phyloP scores from a whole-genome alignment of 345 rosid genomes.

The Eucalyptus decipiens region DNA sequence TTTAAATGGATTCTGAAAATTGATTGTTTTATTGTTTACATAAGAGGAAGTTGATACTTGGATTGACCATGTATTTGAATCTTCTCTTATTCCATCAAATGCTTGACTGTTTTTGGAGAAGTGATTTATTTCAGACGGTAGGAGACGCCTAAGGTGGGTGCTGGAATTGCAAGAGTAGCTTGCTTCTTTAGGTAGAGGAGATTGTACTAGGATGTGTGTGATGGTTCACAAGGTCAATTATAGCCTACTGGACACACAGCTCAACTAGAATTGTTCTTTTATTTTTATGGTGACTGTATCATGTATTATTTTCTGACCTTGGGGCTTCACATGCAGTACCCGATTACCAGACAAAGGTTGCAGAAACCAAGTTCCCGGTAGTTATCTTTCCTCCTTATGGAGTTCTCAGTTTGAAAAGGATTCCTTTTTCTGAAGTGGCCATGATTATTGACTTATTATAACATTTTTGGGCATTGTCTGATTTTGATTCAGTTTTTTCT shows the following conservation, averaged over 20 bases:
- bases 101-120: not conserved
- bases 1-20: not conserved
- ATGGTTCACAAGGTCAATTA: not conserved
- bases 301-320: not conserved
- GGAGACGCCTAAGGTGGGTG: not conserved
- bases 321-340: conserved; percentile 47
- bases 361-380: conserved; percentile 77
- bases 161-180: not conserved
- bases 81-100: not conserved
- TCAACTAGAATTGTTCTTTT: not conserved
- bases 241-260: not conserved
- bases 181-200: not conserved
- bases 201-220: not conserved
- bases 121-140: not conserved
- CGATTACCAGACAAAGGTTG: conserved; percentile 52
- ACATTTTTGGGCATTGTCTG: not conserved
- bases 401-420: not conserved
- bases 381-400: not conserved
- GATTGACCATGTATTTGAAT: not conserved
- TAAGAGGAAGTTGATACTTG: not conserved
- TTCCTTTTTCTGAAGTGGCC: not conserved
- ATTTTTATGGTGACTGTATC: not conserved
- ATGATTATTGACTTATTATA: not conserved
- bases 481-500: not conserved
- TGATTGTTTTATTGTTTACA: not conserved